Evolutionary conservation across 2,329 filamentous ascomycete genomes (phyloP), one percentile per base, ranked within the genome.

Genomic region (Claviceps sp.): DNA sequence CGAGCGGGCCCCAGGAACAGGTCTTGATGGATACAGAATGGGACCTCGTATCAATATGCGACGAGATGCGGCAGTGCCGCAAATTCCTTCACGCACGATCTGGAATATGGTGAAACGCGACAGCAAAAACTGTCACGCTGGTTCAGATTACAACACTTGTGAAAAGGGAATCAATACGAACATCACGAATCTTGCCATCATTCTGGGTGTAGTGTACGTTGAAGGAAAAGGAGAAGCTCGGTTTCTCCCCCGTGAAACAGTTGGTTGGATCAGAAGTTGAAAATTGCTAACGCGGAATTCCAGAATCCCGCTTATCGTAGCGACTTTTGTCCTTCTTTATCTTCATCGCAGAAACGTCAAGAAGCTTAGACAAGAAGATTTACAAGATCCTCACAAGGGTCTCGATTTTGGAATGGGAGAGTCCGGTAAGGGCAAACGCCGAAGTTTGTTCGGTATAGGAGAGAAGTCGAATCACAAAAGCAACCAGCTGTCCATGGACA

Each of bases 331-430:
- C 1, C 71, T 96, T 41, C 62, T 90, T 57, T 84, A 82, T 62
- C 76, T 98, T 38, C 90, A 96, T 64, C 81, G 88, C 50, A 79
- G 88, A 65, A 85, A 89, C 61, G 70, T 87, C 41, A 81, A 78
- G 64, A 89, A 81, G 61, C 75, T 89, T 56, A 74, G 75, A 52
- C 71, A 75, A 54, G 93, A 98, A 69, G 93, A 98, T 69, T 76
- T 78, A 18, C 81, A 85, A 56, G 90, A 96, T 67, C 87, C 88
- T 59, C 88, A 94, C 68, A 90, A 85, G 63, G 93, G 89, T 0
- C 77, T 97, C 63, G 93, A 98, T 66, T 98, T 96, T 64, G 93
- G 93, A 38, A 69, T 96, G 63, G 88, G 70, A 40, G 70, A 85
- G 52, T 67, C 58, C 73, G 57, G 69, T 16, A 68, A 67, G 59